Conservation (phyloP, 2,329 filamentous ascomycete species). For the Trichophyton schoenleinii region DNA sequence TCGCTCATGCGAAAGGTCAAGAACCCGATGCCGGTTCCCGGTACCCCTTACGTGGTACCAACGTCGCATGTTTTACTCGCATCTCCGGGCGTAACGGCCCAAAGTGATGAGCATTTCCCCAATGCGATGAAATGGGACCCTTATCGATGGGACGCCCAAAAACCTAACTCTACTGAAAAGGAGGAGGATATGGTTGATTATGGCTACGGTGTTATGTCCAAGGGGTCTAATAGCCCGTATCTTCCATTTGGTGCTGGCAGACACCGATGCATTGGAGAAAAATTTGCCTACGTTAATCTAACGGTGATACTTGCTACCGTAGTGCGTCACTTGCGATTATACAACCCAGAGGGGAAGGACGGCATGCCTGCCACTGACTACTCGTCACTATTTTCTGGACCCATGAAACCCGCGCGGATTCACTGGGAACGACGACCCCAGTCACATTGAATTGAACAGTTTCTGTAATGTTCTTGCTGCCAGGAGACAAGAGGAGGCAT, state of each 20-base stretch:
- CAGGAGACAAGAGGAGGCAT: too few relatives aligned
- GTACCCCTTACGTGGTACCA: slow-evolving; percentile 57
- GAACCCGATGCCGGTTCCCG: slow-evolving; percentile 46
- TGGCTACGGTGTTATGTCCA: slow-evolving; percentile 48
- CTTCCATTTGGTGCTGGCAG: slow-evolving; percentile 61
- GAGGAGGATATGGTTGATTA: slow-evolving; percentile 47
- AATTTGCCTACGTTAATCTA: slow-evolving; percentile 61
- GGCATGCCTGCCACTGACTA: slow-evolving; percentile 55
- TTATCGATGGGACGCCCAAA: slow-evolving; percentile 40
- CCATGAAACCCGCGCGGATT: slow-evolving; percentile 3
- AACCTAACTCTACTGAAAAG: slow-evolving; percentile 28
- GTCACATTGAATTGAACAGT: slow-evolving; percentile 2
- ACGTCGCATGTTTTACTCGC: slow-evolving; percentile 66
- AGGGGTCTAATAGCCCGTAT: slow-evolving; percentile 51
- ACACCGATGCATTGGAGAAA: slow-evolving; percentile 64
- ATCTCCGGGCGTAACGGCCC: slow-evolving; percentile 50
- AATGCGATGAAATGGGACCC: slow-evolving; percentile 49
- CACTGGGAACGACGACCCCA: slow-evolving; percentile 42
- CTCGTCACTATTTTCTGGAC: slow-evolving; percentile 19
- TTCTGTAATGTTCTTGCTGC: too few relatives aligned
- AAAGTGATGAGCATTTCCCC: slow-evolving; percentile 49
- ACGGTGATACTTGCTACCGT: slow-evolving; percentile 51
- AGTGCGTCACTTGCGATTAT: slow-evolving; percentile 49
- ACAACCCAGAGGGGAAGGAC: slow-evolving; percentile 43
- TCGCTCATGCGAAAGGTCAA: slow-evolving; percentile 62